Evolutionary conservation across 495 filamentous ascomycete genomes (phyloP).

Genomic region (Penicillium bialowiezense): DNA sequence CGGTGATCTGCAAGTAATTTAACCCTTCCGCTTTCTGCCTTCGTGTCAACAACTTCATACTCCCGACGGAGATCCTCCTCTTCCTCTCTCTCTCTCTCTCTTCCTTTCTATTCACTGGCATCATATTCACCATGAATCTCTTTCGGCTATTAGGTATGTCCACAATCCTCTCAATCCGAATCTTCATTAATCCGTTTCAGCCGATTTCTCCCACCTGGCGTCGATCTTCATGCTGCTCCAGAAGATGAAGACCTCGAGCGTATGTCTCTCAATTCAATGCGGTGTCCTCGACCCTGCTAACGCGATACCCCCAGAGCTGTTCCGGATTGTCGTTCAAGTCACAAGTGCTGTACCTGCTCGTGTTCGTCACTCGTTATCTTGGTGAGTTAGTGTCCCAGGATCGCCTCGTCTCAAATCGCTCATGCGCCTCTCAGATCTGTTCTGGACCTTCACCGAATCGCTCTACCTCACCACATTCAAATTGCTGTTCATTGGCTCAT

Average conservation of each 20-base stretch:
- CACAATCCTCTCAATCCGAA: background rate
- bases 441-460: conserved; percentile 77
- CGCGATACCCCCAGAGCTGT: conserved; percentile 66
- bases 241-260: conserved; percentile 91
- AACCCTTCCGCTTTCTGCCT: conserved; percentile 22
- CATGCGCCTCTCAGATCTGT: conserved; percentile 60
- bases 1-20: conserved; percentile 21
- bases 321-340: conserved; percentile 98
- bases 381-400: conserved; percentile 50
- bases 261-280: conserved; percentile 37
- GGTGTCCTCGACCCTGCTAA: conserved; percentile 2
- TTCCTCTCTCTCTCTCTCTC: too few relatives aligned
- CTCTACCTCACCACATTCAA: conserved; percentile 93
- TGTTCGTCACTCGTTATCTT: conserved; percentile 90
- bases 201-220: conserved; percentile 89
- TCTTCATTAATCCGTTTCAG: conserved; percentile 40
- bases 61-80: conserved; percentile 1
- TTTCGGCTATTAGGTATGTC: conserved; percentile 75
- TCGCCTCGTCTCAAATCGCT: background rate
- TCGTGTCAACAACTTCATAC: conserved; percentile 30
- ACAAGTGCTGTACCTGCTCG: conserved; percentile 87
- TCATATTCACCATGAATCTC: conserved; percentile 70
- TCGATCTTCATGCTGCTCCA: conserved; percentile 93
- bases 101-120: background rate
- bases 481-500: conserved; percentile 86